These are phyloP conservation scores for Trifolium fragiferum DNA, from an alignment of 306 rosid genomes.

Conservation along the genomic window DNA sequence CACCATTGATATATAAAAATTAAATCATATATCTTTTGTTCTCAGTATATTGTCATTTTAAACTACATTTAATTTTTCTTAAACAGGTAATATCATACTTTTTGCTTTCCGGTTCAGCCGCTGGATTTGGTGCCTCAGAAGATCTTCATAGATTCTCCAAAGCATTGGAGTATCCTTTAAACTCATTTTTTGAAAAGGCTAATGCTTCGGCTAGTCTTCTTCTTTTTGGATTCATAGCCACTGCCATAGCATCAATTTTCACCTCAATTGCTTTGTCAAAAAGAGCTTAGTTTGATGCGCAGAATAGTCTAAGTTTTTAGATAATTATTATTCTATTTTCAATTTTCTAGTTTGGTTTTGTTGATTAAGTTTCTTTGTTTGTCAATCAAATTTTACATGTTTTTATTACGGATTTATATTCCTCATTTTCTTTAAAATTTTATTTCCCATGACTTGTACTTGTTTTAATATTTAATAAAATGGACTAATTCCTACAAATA, in stretches of 20 bases:
- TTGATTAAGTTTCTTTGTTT: not conserved
- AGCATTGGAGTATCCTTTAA: not conserved
- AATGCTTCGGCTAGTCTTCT: constrained; percentile 58
- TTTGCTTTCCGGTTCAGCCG: constrained; percentile 60
- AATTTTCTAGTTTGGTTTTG: not conserved
- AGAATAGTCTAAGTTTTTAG: not conserved
- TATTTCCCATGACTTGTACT: no score
- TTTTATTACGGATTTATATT: not conserved
- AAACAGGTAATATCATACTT: constrained; percentile 58
- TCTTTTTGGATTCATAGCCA: constrained; percentile 50
- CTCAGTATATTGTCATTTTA: not conserved
- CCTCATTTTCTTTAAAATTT: no score
- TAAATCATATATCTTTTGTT: not conserved
- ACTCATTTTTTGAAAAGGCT: constrained; percentile 48
- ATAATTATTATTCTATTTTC: not conserved
- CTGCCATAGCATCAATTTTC: constrained; percentile 55
- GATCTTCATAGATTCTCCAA: constrained; percentile 34
- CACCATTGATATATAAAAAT: no score
- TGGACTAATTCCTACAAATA: no score
- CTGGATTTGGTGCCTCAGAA: constrained; percentile 60
- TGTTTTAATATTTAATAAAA: no score
- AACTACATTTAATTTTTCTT: not conserved
- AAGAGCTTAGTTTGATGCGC: constrained; percentile 13
- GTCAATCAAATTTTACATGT: not conserved
- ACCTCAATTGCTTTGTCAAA: constrained; percentile 56